Base-by-base conservation (phyloP, 1,284 basidiomycete species). In the Stygiomarasmius scandens region DNA sequence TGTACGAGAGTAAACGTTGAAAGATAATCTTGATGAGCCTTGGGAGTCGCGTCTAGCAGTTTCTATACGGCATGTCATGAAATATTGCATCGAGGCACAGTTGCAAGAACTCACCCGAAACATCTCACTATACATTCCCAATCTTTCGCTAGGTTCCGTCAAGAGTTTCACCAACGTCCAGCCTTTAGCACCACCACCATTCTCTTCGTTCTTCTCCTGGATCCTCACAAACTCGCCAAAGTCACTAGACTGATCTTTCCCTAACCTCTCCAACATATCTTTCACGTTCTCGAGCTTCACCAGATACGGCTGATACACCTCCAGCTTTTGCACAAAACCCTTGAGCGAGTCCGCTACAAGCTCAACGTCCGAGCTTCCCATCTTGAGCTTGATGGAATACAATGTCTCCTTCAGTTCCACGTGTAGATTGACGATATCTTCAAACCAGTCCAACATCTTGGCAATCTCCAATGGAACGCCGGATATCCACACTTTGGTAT, bases 271-370 rank as follows among this genome's bases (percentile, higher is more conserved):
- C 36, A 94, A 83, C 54, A 80, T 66, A 6, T 77, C 72, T 1
- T 79, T 78, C 0, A 89, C 83, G 24, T 79, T 77, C 52, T 88
- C 87, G 47, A 95, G 79, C 49, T 85, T 79, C 14, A 91, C 85
- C 2, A 96, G 74, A 70, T 95, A 96, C 11, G 90, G 88, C 69
- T 94, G 92, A 67, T 96, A 92, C 3, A 91, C 81, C 67, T 94
- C 89, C 38, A 95, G 73, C 48, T 78, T 79, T 0, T 81, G 74
- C 16, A 94, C 78, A 67, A 90, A 89, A 1, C 71, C 67, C 19
- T 82, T 75, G 24, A 95, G 71, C 1, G 77, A 70, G 4, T 84
- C 81, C 8, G 89, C 85, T 24, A 94, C 74, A 0, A 29, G 14
- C 3, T 12, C 34, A n/a, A 20, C 2, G 19, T 23, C 14, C 11